phyloP scores from a whole-genome alignment of 768 basidiomycete species.

The Hygrophoropsis aurantiaca region DNA sequence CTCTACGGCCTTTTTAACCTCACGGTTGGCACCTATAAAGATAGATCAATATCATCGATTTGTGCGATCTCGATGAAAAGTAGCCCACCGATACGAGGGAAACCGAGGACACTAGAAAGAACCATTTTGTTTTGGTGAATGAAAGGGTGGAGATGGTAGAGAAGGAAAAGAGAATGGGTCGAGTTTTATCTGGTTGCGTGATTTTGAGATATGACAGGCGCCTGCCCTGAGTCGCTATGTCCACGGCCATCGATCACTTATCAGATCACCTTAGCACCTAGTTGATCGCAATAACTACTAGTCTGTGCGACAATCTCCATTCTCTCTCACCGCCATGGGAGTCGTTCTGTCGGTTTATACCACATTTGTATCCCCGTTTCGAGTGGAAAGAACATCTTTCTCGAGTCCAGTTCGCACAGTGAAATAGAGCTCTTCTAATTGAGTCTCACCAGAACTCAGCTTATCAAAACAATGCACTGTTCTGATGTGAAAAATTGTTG shows the following conservation, averaged over 20 bases:
- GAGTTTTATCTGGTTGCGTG: conserved; percentile 8
- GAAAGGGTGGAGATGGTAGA: conserved; percentile 15
- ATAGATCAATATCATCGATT: conserved; percentile 1
- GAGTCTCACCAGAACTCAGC: too few relatives aligned
- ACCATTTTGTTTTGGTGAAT: conserved; percentile 58
- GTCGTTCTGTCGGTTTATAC: conserved; percentile 3
- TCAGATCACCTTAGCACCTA: conserved; percentile 10
- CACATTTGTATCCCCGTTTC: neutral
- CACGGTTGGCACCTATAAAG: conserved; percentile 80
- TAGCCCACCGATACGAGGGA: conserved; percentile 79
- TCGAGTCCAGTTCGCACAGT: too few relatives aligned
- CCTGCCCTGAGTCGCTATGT: conserved; percentile 33
- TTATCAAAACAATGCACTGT: too few relatives aligned
- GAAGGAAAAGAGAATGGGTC: conserved; percentile 12
- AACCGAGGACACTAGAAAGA: conserved; percentile 83
- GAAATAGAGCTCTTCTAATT: too few relatives aligned
- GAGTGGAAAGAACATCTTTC: too few relatives aligned
- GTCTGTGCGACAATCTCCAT: neutral
- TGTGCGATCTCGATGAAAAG: neutral
- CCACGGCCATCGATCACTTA: conserved; percentile 17
- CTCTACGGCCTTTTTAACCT: conserved; percentile 97
- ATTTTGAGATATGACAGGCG: conserved; percentile 26
- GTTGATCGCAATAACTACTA: neutral
- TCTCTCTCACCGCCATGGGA: conserved; percentile 19
- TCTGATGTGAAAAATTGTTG: too few relatives aligned